phyloP scores from a whole-genome alignment of 805 yeast genomes.

The Maudiozyma bulderi region DNA sequence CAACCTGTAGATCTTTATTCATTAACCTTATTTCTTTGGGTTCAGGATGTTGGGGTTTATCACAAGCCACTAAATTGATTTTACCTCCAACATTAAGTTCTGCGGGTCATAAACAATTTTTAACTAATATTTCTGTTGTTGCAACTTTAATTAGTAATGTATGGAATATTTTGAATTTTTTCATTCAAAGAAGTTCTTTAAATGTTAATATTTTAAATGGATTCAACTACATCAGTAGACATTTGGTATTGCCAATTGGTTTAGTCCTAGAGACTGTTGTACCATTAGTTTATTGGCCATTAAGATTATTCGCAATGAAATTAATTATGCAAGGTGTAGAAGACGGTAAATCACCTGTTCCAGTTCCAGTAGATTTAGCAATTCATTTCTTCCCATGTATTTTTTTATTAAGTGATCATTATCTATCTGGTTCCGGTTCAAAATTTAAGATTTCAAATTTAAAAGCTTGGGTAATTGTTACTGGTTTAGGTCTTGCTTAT shows the following conservation, averaged over 20 bases:
- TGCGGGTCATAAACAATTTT: constrained; percentile 65
- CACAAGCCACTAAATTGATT: constrained; percentile 16
- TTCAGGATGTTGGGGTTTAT: constrained; percentile 23
- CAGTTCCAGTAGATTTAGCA: constrained; percentile 43
- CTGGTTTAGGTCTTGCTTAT: constrained; percentile 37
- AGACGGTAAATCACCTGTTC: constrained; percentile 28
- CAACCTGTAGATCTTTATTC: constrained; percentile 9
- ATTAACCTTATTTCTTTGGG: constrained; percentile 14
- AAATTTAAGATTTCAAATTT: constrained; percentile 28
- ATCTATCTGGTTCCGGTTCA: constrained; percentile 37
- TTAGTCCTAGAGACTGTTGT: constrained; percentile 54
- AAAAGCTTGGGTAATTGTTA: constrained; percentile 34
- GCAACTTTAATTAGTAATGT: constrained; percentile 37
- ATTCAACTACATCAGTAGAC: constrained; percentile 25
- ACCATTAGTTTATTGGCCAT: constrained; percentile 59
- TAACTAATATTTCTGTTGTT: constrained; percentile 54
- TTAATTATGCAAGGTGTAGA: constrained; percentile 35
- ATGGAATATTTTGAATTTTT: constrained; percentile 33
- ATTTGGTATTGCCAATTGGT: constrained; percentile 38
- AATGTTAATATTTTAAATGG: not conserved
- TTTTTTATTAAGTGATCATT: constrained; percentile 45
- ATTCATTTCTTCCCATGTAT: constrained; percentile 53
- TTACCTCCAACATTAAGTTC: constrained; percentile 41
- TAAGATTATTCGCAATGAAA: constrained; percentile 42
- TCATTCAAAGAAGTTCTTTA: constrained; percentile 8